These are phyloP conservation scores for Malassezia restricta DNA, from an alignment of 1,284 basidiomycete species.

Conservation along the genomic window DNA sequence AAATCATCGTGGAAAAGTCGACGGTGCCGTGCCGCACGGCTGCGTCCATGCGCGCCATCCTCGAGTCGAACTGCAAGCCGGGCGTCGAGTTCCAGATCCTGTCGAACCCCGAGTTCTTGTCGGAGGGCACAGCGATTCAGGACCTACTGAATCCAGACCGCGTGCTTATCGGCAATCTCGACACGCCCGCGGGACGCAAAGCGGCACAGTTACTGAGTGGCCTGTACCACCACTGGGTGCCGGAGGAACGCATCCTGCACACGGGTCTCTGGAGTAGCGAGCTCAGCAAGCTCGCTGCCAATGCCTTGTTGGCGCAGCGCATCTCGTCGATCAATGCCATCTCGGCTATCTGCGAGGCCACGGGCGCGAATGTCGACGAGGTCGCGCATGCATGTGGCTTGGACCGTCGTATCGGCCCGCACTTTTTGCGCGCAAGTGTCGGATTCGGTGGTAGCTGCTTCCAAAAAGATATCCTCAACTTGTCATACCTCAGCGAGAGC, in stretches of 20 bases:
- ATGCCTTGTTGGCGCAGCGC: constrained; percentile 87
- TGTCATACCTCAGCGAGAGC: constrained; percentile 83
- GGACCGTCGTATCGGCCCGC: constrained; percentile 82
- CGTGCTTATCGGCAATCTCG: constrained; percentile 89
- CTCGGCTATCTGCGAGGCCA: constrained; percentile 98
- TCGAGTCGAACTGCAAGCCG: constrained; percentile 90
- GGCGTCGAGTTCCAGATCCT: constrained; percentile 90
- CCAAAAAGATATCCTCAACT: constrained; percentile 78
- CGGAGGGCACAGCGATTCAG: constrained; percentile 85
- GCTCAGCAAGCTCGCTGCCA: constrained; percentile 93
- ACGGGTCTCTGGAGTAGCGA: constrained; percentile 98
- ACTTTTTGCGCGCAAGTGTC: constrained; percentile 86
- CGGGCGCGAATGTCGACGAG: constrained; percentile 96
- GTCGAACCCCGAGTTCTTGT: constrained; percentile 97
- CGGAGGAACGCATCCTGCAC: constrained; percentile 70
- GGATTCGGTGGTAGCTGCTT: constrained; percentile 99
- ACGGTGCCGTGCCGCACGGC: constrained; percentile 97
- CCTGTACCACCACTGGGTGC: constrained; percentile 93
- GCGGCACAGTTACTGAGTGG: constrained; percentile 65
- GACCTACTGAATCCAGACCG: constrained; percentile 84
- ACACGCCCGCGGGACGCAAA: constrained; percentile 67
- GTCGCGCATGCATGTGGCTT: constrained; percentile 87
- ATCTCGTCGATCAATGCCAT: constrained; percentile 97
- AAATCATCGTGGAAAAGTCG: constrained; percentile 99
- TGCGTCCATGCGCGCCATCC: constrained; percentile 95